phyloP scores from a whole-genome alignment of 2,329 filamentous ascomycete species.

The Metarhizium humberi region DNA sequence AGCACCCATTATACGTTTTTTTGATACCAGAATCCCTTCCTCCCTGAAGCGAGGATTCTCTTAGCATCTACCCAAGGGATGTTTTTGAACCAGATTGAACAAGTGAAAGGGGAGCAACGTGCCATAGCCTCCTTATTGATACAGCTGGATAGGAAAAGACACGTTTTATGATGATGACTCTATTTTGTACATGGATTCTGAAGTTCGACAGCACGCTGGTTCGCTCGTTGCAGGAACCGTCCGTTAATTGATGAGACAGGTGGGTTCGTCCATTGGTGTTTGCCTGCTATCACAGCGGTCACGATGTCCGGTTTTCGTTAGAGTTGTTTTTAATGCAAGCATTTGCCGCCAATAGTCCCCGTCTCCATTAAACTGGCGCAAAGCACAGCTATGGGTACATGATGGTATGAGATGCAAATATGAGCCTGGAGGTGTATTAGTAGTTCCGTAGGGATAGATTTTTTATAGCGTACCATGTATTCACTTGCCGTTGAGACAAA shows the following conservation, averaged over 20 bases:
- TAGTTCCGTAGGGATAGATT: not conserved
- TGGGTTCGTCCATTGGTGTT: not conserved
- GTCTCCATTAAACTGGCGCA: not conserved
- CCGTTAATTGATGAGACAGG: not conserved
- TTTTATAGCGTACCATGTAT: no score
- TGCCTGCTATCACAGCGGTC: not conserved
- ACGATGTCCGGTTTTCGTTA: not conserved
- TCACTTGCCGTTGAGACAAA: no score
- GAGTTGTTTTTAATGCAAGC: not conserved
- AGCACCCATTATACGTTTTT: constrained; percentile 6
- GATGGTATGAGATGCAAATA: not conserved
- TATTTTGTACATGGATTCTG: not conserved
- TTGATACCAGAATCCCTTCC: not conserved
- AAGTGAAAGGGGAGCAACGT: not conserved
- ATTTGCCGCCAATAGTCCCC: not conserved
- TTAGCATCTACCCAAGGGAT: not conserved
- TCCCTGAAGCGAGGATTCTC: not conserved
- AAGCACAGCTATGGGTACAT: not conserved
- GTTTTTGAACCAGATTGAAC: not conserved
- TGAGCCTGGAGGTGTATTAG: not conserved
- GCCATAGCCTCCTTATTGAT: not conserved
- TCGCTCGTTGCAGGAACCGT: constrained; percentile 2
- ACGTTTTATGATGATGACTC: constrained; percentile 8
- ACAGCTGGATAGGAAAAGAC: constrained; percentile 1
- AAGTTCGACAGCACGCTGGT: constrained; percentile 1